Percentiles rank a stretch among this genome's conserved stretches.
Conservation (phyloP, 2,329 filamentous ascomycete species). For the Fusarium heterosporum region DNA sequence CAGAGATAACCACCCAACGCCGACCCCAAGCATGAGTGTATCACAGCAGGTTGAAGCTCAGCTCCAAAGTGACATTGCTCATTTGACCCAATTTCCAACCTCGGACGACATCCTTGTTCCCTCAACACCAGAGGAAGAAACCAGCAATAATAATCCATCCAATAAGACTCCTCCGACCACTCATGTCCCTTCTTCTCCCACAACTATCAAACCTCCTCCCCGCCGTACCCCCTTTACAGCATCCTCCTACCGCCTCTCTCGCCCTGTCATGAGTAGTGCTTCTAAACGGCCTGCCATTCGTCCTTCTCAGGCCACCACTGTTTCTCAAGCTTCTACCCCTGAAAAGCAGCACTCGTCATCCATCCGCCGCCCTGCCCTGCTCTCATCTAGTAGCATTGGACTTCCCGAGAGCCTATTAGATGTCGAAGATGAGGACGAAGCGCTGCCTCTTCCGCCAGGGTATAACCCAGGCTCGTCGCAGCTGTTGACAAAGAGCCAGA, state of each 20-base stretch:
- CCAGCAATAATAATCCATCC: slow-evolving; percentile 12
- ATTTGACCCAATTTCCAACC: slow-evolving; percentile 52
- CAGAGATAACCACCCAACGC: slow-evolving; percentile 26
- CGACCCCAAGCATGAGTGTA: slow-evolving; percentile 52
- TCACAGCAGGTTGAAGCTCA: slow-evolving; percentile 67
- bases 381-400: slow-evolving; percentile 44
- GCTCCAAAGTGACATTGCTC: slow-evolving; percentile 59
- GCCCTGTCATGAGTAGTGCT: slow-evolving; percentile 28
- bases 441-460: slow-evolving; percentile 24
- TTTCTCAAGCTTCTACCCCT: slow-evolving; percentile 52
- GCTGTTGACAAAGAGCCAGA: slow-evolving; percentile 63
- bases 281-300: slow-evolving; percentile 30
- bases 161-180: slow-evolving; percentile 31
- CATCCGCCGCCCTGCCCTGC: slow-evolving; percentile 26
- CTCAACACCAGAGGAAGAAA: slow-evolving; percentile 48
- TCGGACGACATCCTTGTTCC: slow-evolving; percentile 51
- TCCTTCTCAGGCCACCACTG: slow-evolving; percentile 55
- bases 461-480: slow-evolving; percentile 55
- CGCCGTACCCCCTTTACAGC: slow-evolving; percentile 23
- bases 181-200: slow-evolving; percentile 19
- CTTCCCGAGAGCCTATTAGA: slow-evolving; percentile 37
- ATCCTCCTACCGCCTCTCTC: slow-evolving; percentile 37
- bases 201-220: slow-evolving; percentile 37
- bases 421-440: slow-evolving; percentile 47
- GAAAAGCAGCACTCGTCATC: slow-evolving; percentile 39